Conservation (phyloP, 306 rosid genomes). For the Rosa multiflora region DNA sequence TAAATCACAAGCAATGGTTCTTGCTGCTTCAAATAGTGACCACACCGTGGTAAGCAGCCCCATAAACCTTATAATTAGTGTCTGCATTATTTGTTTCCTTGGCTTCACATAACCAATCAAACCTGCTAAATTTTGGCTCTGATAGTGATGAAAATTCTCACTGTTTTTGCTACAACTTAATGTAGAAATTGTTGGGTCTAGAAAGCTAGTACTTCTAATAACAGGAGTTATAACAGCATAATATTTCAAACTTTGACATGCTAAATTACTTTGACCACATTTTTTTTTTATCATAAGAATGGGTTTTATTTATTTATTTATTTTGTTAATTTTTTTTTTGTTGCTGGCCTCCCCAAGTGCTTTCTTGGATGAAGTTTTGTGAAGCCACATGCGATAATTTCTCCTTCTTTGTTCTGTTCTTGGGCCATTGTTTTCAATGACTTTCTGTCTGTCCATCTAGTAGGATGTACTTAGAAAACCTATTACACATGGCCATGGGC, state of each 20-base stretch:
- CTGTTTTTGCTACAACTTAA: neutral
- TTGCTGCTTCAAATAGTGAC: slow-evolving; percentile 77
- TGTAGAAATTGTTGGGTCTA: neutral
- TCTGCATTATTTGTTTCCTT: neutral
- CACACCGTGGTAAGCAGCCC: slow-evolving; percentile 53
- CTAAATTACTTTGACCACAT: neutral
- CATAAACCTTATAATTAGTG: slow-evolving; percentile 3
- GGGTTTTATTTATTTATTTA: too few species aligned
- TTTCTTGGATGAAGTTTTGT: neutral
- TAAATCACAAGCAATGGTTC: slow-evolving; percentile 98
- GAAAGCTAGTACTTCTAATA: neutral
- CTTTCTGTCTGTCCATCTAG: neutral
- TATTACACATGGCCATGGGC: neutral
- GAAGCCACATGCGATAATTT: neutral
- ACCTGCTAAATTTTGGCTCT: slow-evolving; percentile 4
- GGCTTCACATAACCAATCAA: neutral
- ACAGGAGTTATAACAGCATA: neutral
- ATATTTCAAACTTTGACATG: neutral
- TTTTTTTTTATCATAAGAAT: neutral
- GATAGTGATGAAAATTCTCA: neutral
- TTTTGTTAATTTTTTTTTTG: too few species aligned
- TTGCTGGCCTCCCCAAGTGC: neutral
- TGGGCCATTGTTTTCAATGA: neutral
- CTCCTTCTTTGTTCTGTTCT: neutral
- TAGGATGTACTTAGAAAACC: neutral